Evolutionary conservation across 129 eudicot species (phyloP).

Genomic region (Deinandra increscens): DNA sequence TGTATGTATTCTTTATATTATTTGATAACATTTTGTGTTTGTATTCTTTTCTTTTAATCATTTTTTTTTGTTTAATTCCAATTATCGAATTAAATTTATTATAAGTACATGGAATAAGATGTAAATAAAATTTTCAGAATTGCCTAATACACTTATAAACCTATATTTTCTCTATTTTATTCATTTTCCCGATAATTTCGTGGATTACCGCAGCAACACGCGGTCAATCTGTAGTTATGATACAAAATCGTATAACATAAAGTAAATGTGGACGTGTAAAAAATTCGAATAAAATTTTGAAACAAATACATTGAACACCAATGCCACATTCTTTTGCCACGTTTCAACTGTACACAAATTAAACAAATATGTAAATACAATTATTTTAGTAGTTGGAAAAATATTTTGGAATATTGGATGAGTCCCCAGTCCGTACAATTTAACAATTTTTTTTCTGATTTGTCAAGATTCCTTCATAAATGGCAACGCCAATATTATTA

Average conservation of each 20-base stretch:
- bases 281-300: neutral
- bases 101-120: no score
- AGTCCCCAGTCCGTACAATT: neutral
- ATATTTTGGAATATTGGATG: neutral
- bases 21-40: no score
- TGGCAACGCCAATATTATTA: neutral
- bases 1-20: no score
- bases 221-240: no score
- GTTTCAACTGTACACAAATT: neutral
- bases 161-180: no score
- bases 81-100: no score
- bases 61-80: no score
- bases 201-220: no score
- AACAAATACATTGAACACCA: neutral
- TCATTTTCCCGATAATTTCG: no score
- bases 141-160: no score
- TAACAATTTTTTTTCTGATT: neutral
- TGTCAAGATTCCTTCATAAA: constrained; percentile 1
- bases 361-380: neutral
- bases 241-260: neutral
- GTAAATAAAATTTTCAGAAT: no score
- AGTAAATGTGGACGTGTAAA: neutral
- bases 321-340: neutral
- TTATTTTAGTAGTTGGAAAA: neutral
- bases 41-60: no score